Conservation (phyloP, 768 basidiomycete species). For the Coprinopsis sp. region DNA sequence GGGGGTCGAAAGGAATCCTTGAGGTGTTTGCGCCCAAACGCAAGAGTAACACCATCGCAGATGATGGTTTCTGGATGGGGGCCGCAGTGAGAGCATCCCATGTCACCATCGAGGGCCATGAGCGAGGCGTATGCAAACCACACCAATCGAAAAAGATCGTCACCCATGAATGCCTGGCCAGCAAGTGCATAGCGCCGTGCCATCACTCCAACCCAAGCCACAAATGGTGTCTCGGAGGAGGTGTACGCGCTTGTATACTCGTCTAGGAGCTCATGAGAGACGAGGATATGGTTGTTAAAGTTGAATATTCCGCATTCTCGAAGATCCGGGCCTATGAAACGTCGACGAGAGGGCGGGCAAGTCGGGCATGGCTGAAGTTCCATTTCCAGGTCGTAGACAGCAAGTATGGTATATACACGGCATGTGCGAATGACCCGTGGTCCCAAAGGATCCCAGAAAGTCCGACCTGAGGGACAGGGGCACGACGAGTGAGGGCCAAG, state of each 20-base stretch:
- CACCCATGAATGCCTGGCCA: conserved; percentile 18
- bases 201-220: conserved; percentile 20
- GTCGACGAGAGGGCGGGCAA: conserved; percentile 7
- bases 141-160: conserved; percentile 22
- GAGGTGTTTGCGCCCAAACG: conserved; percentile 25
- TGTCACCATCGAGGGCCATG: conserved; percentile 18
- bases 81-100: conserved; percentile 24
- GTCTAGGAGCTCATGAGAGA: conserved; percentile 30
- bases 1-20: conserved; percentile 21
- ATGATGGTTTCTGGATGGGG: conserved; percentile 24
- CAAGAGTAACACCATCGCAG: conserved; percentile 29
- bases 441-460: neutral
- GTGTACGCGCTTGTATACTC: conserved; percentile 29
- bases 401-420: conserved; percentile 11
- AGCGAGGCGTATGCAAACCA: conserved; percentile 31
- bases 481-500: conserved; percentile 10
- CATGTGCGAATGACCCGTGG: conserved; percentile 5
- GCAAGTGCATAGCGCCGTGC: conserved; percentile 18
- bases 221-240: conserved; percentile 32
- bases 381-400: conserved; percentile 1
- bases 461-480: conserved; percentile 6
- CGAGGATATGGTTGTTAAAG: conserved; percentile 25
- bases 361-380: conserved; percentile 14
- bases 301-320: conserved; percentile 27
- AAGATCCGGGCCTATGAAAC: conserved; percentile 28